Percentiles rank a stretch among this genome's conserved stretches.
Evolutionary conservation across 1,284 basidiomycete species (phyloP).

Genomic region (Neolentinus lepideus): DNA sequence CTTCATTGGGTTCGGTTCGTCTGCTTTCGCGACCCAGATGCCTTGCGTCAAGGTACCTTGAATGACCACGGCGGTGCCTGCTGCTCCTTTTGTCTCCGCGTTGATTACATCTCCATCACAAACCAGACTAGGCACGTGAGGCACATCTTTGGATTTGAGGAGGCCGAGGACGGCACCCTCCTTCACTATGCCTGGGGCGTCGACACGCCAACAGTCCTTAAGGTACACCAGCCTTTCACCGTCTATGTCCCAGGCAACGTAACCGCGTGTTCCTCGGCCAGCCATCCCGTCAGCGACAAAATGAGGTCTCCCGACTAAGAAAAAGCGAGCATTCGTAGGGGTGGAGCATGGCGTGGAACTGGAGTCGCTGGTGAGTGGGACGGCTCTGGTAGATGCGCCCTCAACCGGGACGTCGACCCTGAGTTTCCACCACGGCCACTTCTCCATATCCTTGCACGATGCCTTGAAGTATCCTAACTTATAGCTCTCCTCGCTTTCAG

Average conservation of each 20-base stretch:
- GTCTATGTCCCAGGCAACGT: slow-evolving; percentile 8
- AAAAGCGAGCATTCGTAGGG: background rate
- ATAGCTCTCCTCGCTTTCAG: background rate
- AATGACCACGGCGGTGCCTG: background rate
- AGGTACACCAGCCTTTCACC: slow-evolving; percentile 10
- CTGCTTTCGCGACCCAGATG: background rate
- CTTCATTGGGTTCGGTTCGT: background rate
- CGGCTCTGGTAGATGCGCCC: too few species aligned
- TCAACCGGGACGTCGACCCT: background rate
- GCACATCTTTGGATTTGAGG: slow-evolving; percentile 8
- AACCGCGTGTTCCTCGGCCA: slow-evolving; percentile 3
- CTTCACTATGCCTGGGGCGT: slow-evolving; percentile 1
- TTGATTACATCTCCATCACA: slow-evolving; percentile 10
- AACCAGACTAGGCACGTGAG: slow-evolving; percentile 8
- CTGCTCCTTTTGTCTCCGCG: background rate
- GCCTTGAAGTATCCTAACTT: background rate
- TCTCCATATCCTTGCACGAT: background rate
- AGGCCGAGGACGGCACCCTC: slow-evolving; percentile 11
- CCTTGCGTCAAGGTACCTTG: background rate
- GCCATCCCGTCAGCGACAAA: background rate
- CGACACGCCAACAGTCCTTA: slow-evolving; percentile 17
- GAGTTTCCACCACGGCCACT: background rate
- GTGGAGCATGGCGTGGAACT: background rate
- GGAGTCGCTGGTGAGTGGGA: too few species aligned
- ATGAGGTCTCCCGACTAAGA: background rate